A percentile compares a stretch with the other conserved stretches of the same genome.
phyloP scores from a whole-genome alignment of 2,329 filamentous ascomycete species.

The Colletotrichum neosansevieriae region DNA sequence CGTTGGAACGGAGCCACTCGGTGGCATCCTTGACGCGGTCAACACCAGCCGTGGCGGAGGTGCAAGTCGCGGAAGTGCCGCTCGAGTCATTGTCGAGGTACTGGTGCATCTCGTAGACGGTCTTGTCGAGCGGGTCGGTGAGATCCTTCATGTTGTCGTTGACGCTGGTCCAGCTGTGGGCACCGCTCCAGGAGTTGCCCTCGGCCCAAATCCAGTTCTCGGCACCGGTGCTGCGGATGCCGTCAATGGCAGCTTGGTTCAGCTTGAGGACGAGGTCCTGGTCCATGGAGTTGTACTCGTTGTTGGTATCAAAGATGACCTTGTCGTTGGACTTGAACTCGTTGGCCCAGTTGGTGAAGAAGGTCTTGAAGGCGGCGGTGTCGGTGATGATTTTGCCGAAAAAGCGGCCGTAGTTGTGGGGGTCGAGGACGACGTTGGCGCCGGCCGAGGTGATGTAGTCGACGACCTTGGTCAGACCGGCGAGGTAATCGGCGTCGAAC shows the following conservation, averaged over 20 bases:
- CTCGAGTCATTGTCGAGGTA: constrained; percentile 63
- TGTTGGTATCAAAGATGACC: constrained; percentile 71
- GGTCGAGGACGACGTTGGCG: constrained; percentile 61
- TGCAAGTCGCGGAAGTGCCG: constrained; percentile 56
- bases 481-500: constrained; percentile 55
- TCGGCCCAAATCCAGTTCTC: constrained; percentile 61
- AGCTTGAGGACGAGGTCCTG: constrained; percentile 65
- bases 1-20: constrained; percentile 61
- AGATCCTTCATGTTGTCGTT: constrained; percentile 52
- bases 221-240: constrained; percentile 66
- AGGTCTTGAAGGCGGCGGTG: constrained; percentile 61
- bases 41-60: constrained; percentile 55
- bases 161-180: constrained; percentile 51
- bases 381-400: constrained; percentile 61
- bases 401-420: constrained; percentile 67
- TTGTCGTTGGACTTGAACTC: constrained; percentile 60
- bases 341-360: constrained; percentile 63
- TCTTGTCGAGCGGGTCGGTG: constrained; percentile 55
- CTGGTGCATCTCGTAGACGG: constrained; percentile 65
- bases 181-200: constrained; percentile 61
- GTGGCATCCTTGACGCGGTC: constrained; percentile 59
- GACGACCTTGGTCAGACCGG: constrained; percentile 47
- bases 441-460: constrained; percentile 49
- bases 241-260: constrained; percentile 69
- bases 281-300: constrained; percentile 70